These are phyloP conservation scores for Aspergillus indologenus DNA, from an alignment of 495 filamentous ascomycete genomes.

Conservation along the genomic window DNA sequence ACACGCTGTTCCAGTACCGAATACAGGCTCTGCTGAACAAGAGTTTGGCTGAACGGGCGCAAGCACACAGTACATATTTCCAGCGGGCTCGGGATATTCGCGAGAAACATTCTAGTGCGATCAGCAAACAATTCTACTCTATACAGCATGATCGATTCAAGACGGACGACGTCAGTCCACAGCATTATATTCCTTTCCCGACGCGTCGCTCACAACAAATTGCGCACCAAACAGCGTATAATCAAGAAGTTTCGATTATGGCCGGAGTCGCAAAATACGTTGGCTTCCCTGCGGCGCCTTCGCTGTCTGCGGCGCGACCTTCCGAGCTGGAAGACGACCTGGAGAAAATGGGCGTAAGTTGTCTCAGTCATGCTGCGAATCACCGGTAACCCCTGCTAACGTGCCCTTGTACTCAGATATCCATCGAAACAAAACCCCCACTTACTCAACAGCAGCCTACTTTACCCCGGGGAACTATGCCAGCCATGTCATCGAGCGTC, in stretches of 20 bases:
- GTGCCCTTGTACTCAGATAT: constrained; percentile 30
- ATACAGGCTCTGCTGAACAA: constrained; percentile 66
- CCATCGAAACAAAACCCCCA: constrained; percentile 31
- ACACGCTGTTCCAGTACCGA: constrained; percentile 67
- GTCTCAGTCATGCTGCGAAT: neutral
- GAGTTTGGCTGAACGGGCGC: constrained; percentile 73
- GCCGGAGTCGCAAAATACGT: constrained; percentile 90
- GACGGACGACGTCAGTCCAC: constrained; percentile 74
- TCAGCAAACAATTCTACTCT: constrained; percentile 83
- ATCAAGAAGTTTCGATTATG: constrained; percentile 87
- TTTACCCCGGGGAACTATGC: constrained; percentile 32
- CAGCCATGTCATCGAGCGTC: constrained; percentile 37
- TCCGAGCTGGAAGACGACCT: constrained; percentile 82
- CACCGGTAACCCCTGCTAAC: constrained; percentile 11
- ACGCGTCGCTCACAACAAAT: constrained; percentile 68
- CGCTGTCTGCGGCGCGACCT: constrained; percentile 65
- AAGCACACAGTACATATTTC: constrained; percentile 81
- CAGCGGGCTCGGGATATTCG: constrained; percentile 78
- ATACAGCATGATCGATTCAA: constrained; percentile 88
- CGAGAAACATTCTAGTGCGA: constrained; percentile 70
- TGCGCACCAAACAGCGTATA: constrained; percentile 79
- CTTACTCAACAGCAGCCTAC: constrained; percentile 23
- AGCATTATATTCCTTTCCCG: constrained; percentile 73
- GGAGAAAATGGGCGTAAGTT: constrained; percentile 83
- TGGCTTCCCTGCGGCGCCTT: constrained; percentile 92